A percentile compares a stretch with the other conserved stretches of the same genome.
These are phyloP conservation scores for Neolentinus lepideus DNA, from an alignment of 1,284 basidiomycete species.

Conservation along the genomic window DNA sequence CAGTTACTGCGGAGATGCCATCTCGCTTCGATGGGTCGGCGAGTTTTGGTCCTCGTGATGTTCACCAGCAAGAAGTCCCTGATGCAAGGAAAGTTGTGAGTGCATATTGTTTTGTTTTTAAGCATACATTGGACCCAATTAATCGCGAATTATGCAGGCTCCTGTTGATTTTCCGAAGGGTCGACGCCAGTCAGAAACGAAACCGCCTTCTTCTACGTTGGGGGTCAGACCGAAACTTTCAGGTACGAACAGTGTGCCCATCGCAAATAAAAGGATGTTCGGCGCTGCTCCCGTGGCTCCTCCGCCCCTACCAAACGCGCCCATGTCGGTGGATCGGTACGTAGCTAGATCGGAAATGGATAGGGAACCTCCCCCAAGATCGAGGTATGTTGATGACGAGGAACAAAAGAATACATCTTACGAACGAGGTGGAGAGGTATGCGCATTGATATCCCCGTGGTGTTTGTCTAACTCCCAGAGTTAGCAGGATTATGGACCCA, in stretches of 20 bases:
- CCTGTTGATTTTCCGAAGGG: neutral
- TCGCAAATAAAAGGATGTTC: slow-evolving; percentile 13
- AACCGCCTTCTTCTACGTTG: neutral
- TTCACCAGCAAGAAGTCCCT: neutral
- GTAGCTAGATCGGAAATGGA: neutral
- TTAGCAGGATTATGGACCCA: neutral
- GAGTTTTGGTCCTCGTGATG: neutral
- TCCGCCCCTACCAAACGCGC: neutral
- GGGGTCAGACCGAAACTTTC: slow-evolving; percentile 21
- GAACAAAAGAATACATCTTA: neutral
- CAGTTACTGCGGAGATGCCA: neutral
- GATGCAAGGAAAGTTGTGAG: neutral
- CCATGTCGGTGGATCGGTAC: neutral
- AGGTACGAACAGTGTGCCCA: slow-evolving; percentile 24
- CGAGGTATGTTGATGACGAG: neutral
- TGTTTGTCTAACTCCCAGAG: neutral
- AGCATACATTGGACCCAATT: neutral
- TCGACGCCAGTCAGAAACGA: neutral
- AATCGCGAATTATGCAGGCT: neutral
- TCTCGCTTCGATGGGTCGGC: neutral
- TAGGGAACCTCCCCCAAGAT: neutral
- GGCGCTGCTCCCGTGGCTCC: neutral
- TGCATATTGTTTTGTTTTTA: neutral
- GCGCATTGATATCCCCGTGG: neutral
- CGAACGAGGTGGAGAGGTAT: neutral